Base-by-base conservation (phyloP, 306 rosid genomes). In the Castanea mollissima region DNA sequence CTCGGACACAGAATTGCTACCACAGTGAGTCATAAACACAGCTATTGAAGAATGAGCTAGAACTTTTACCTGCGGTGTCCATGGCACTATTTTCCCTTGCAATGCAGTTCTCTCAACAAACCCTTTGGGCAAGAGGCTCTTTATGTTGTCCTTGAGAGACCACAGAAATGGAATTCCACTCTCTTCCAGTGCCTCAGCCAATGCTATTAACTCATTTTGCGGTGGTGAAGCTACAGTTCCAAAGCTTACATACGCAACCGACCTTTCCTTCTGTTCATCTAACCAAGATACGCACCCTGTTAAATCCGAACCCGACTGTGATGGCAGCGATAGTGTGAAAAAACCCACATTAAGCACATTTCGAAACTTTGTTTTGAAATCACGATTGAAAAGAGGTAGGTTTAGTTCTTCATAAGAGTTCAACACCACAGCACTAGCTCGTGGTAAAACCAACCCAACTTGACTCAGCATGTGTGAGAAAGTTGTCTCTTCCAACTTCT, bases 1-100 rank as follows among this genome's bases (percentile, higher is more conserved):
- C 77, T 91, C 92, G 34, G 15, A 74, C 4, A 87, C 88, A 0
- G 92, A 87, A 80, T 87, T 89, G 25, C 80, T 41, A 15, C 90
- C 92, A 46, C 84, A 71, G 4, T 90, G 94, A 8, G 91, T 85
- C 85, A 88, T 85, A 59, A 78, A 84, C 31, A 87, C 86, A 2
- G 84, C 87, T 2, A 85, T 64, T 4, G 89, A 74, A 16, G n/a
- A 72, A 76, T 91, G 92, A 6, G 74, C 86, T 21, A 91, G 67
- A 5, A 89, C 82, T 62, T 82, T 83, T 11, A 44, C 27, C 46
- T 91, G 91, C 3, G 91, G 91, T 55, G 79, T 84, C 92, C 95
- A 91, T 2, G 85, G 19, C 46, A 89, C 90, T 9, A 87, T 32
- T 78, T 82, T 91, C 2, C 92, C 90, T 1, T 3, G 2, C 72